phyloP scores from a whole-genome alignment of 163 green algal species.

The Scenedesmus sp. region DNA sequence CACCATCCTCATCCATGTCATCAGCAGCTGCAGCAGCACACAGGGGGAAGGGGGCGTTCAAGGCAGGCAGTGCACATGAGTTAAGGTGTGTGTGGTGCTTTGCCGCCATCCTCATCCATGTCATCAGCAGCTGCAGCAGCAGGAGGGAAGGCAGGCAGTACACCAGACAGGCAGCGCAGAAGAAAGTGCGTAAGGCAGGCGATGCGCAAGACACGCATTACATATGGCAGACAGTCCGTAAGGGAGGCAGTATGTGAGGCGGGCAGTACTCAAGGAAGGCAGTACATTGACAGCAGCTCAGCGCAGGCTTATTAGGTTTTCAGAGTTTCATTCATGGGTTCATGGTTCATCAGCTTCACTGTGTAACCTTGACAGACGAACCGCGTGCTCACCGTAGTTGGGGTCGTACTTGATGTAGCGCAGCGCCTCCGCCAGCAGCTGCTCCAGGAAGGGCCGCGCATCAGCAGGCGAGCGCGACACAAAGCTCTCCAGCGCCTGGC shows the following conservation, averaged over 20 bases:
- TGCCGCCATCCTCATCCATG: conserved; percentile 53
- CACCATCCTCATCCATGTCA: conserved; percentile 44
- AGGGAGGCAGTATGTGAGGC: too few relatives aligned
- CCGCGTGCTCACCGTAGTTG: conserved; percentile 56
- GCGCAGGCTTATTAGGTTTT: too few relatives aligned
- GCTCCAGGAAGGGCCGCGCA: conserved; percentile 65
- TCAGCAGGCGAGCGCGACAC: conserved; percentile 78
- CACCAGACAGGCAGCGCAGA: neutral
- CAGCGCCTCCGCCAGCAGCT: conserved; percentile 74
- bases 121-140: neutral
- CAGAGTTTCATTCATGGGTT: too few relatives aligned
- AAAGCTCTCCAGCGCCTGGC: conserved; percentile 91
- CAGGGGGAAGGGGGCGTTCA: neutral
- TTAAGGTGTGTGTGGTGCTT: neutral
- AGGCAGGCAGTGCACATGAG: neutral
- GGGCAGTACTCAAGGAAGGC: too few relatives aligned
- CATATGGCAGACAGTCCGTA: too few relatives aligned
- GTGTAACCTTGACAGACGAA: too few relatives aligned
- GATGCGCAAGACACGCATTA: too few relatives aligned
- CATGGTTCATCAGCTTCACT: too few relatives aligned
- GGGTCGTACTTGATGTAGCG: conserved; percentile 80
- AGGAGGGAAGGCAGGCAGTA: neutral
- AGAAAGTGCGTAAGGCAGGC: neutral
- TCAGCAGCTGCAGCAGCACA: conserved; percentile 11
- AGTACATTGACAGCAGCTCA: too few relatives aligned